Base-by-base conservation (phyloP, 1,284 basidiomycete genomes). In the Boletellus deceptivus region DNA sequence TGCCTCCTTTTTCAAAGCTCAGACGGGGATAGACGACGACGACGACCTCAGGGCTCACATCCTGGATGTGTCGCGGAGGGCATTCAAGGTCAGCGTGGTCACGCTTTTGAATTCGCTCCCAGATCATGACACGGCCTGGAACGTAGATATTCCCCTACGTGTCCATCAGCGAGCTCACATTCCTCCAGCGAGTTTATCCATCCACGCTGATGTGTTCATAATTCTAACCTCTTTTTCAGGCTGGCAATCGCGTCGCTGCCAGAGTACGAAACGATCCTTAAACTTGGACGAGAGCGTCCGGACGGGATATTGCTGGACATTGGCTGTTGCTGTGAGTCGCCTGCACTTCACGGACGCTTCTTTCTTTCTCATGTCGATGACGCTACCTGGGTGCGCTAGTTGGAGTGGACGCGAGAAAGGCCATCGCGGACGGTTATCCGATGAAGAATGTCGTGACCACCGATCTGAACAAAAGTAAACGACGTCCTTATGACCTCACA, bases 241-340 rank as follows among this genome's bases (percentile, higher is more conserved):
- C 13, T 50, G 5, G 49, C 53, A 9, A 60, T 64, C 7, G 22
- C 52, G 14, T 45, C 24, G 9, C 31, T 25, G 2, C 47, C 64
- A 8, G 49, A 40, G 9, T 68, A 66, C 14, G 14, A 48, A 7
- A 39, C 14, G 2, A 53, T 65, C 2, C 36, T 65, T 6, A 49
- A 47, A 20, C 54, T 64, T 29, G 64, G 64, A 8, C 43, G 18
- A 31, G 56, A 64, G 25, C 60, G 52, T 22, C 43, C 51, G 0
- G 50, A 55, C 0, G 65, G 45, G 6, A 53, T 66, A 22, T 35
- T 68, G 4, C 33, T 68, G 4, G 65, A 68, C 20, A 25, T 68
- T 11, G 63, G 65, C 17, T 55, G 55, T 14, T 66, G 65, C 18
- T 61, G 65, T 66, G 33, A 50, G 63, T 55, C 4, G n/a, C 33